Percentiles rank a stretch among this genome's conserved stretches.
Conservation (phyloP, 345 rosid genomes). For the Salix dunnii region DNA sequence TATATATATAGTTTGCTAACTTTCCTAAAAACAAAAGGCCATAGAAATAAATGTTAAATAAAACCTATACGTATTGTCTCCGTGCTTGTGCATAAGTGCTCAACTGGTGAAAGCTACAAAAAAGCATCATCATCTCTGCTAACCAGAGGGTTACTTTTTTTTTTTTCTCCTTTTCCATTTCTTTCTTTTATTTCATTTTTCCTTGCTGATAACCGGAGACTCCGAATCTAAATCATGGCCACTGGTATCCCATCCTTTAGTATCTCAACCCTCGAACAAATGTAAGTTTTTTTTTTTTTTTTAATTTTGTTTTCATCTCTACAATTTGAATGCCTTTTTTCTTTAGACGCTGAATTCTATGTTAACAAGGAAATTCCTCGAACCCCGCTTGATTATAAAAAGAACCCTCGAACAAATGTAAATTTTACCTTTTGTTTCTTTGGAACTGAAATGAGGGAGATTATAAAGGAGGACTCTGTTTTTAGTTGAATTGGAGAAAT, state of each 20-base stretch:
- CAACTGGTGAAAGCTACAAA: background rate
- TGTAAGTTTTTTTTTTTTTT: background rate
- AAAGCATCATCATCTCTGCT: background rate
- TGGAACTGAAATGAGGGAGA: background rate
- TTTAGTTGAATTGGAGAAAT: background rate
- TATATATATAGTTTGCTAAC: background rate
- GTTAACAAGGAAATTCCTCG: background rate
- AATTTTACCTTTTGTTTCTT: background rate
- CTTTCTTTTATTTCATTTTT: background rate
- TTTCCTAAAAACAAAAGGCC: background rate
- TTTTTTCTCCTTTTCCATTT: background rate
- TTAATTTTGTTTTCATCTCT: background rate
- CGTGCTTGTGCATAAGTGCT: background rate
- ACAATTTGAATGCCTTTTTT: background rate
- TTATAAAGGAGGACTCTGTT: background rate
- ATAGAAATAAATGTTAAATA: background rate
- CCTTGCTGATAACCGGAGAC: background rate
- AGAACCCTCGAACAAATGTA: too few relatives aligned
- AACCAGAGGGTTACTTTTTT: background rate
- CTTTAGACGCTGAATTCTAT: background rate
- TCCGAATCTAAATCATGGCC: constrained; percentile 8
- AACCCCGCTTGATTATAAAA: background rate
- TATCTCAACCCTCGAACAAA: constrained; percentile 14
- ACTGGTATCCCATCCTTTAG: background rate
- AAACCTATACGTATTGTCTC: background rate